Evolutionary conservation across 176 grass and related monocot genomes (phyloP).

Genomic region (Aegilops speltoides): DNA sequence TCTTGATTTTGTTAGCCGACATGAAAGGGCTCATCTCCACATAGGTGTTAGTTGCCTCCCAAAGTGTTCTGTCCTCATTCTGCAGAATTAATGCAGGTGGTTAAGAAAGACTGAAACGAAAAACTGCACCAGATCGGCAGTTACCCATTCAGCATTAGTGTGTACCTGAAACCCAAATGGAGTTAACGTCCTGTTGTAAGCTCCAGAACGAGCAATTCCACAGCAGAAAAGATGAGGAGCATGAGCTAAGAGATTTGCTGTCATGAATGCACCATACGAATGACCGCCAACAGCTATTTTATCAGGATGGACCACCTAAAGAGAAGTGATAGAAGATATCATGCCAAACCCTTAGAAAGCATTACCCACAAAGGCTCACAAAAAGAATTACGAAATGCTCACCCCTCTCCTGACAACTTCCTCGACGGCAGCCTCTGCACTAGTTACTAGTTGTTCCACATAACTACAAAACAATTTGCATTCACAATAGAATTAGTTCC

Average conservation of each 20-base stretch:
- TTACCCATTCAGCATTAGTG: background rate
- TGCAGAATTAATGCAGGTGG: slow-evolving; percentile 34
- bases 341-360: background rate
- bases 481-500: slow-evolving; percentile 14
- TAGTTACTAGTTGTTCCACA: slow-evolving; percentile 88
- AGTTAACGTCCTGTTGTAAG: slow-evolving; percentile 98
- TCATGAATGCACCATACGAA: slow-evolving; percentile 99
- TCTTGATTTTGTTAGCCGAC: slow-evolving; percentile 96
- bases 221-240: slow-evolving; percentile 98
- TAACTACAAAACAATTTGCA: slow-evolving; percentile 58
- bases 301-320: slow-evolving; percentile 85
- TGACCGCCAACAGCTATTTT: slow-evolving; percentile 98
- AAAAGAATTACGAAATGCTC: slow-evolving; percentile 30
- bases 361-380: background rate
- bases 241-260: slow-evolving; percentile 97
- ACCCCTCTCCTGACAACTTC: slow-evolving; percentile 95
- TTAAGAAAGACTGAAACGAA: slow-evolving; percentile 3
- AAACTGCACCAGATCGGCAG: background rate
- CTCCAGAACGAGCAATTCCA: slow-evolving; percentile 93
- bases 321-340: slow-evolving; percentile 14
- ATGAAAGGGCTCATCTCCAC: slow-evolving; percentile 99
- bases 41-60: slow-evolving; percentile 87
- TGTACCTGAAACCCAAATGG: slow-evolving; percentile 98
- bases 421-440: slow-evolving; percentile 91
- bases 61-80: slow-evolving; percentile 99